phyloP scores from a whole-genome alignment of 2,329 filamentous ascomycete species.

The Fusarium tupiense region DNA sequence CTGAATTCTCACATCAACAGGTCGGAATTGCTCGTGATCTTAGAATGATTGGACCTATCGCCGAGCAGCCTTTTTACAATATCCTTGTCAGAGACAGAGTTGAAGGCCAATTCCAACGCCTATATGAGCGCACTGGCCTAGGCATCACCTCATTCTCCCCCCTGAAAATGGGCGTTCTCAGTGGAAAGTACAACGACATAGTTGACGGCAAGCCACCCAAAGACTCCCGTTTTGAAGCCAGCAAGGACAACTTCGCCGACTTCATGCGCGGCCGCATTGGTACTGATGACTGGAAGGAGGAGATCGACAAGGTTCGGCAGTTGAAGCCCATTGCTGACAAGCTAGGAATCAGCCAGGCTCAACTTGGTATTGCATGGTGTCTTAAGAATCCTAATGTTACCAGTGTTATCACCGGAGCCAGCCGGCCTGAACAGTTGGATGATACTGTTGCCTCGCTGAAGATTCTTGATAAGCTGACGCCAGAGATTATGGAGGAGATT shows the following conservation, averaged over 20 bases:
- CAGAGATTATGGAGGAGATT: conserved; percentile 61
- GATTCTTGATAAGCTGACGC: conserved; percentile 58
- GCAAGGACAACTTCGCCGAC: conserved; percentile 66
- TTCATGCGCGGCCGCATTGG: conserved; percentile 59
- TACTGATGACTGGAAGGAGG: conserved; percentile 61
- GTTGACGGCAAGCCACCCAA: conserved; percentile 61
- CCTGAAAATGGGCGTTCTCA: conserved; percentile 66
- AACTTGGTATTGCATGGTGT: conserved; percentile 63
- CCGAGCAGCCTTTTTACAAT: conserved; percentile 77
- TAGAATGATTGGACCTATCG: conserved; percentile 68
- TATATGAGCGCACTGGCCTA: conserved; percentile 67
- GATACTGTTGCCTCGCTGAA: conserved; percentile 60
- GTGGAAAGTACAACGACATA: conserved; percentile 72
- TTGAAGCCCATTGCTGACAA: conserved; percentile 64
- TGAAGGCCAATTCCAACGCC: conserved; percentile 69
- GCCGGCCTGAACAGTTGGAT: conserved; percentile 60
- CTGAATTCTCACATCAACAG: conserved; percentile 6
- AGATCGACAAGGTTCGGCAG: conserved; percentile 57
- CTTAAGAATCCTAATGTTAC: conserved; percentile 64
- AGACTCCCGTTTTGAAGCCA: conserved; percentile 66
- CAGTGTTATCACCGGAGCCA: conserved; percentile 63
- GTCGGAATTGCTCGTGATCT: conserved; percentile 68
- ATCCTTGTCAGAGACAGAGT: conserved; percentile 69
- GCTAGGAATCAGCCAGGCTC: conserved; percentile 62
- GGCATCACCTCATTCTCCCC: conserved; percentile 72